Evolutionary conservation across 441 rosid species (phyloP).

Genomic region (Gossypium schwendimanii): DNA sequence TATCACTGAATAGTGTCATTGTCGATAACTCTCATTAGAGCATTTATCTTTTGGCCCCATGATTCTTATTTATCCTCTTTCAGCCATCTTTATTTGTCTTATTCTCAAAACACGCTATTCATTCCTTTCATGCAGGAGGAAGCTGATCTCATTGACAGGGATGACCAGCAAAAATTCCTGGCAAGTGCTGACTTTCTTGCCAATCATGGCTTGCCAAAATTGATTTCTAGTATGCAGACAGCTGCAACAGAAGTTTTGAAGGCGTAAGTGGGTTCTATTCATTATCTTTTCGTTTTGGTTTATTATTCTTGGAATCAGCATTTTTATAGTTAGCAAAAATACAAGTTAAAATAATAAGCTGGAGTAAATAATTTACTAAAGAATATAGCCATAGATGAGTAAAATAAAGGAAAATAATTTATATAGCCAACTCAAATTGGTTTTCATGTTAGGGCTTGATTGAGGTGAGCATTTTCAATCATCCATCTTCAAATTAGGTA

Average conservation of each 20-base stretch:
- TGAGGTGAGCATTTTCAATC: background rate
- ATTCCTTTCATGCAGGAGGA: conserved; percentile 46
- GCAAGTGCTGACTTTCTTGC: conserved; percentile 79
- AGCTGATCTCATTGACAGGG: conserved; percentile 55
- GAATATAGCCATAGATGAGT: background rate
- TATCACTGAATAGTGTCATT: background rate
- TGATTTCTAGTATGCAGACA: conserved; percentile 53
- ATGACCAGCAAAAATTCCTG: conserved; percentile 66
- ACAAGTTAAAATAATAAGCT: background rate
- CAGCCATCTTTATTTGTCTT: background rate
- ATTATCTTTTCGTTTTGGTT: background rate
- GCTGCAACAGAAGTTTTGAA: conserved; percentile 62
- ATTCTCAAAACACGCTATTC: conserved; percentile 12
- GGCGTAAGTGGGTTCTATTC: conserved; percentile 37
- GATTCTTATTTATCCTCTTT: background rate
- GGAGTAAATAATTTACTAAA: background rate
- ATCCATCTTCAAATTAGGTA: background rate
- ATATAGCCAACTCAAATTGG: background rate
- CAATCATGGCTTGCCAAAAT: conserved; percentile 42
- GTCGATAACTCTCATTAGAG: background rate
- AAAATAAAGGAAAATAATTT: background rate
- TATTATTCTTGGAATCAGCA: conserved; percentile 1
- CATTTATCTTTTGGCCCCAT: background rate
- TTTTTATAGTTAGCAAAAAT: background rate
- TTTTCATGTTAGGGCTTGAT: background rate